Base-by-base conservation (phyloP, 2,329 filamentous ascomycete genomes). In the Juglanconis oblonga region DNA sequence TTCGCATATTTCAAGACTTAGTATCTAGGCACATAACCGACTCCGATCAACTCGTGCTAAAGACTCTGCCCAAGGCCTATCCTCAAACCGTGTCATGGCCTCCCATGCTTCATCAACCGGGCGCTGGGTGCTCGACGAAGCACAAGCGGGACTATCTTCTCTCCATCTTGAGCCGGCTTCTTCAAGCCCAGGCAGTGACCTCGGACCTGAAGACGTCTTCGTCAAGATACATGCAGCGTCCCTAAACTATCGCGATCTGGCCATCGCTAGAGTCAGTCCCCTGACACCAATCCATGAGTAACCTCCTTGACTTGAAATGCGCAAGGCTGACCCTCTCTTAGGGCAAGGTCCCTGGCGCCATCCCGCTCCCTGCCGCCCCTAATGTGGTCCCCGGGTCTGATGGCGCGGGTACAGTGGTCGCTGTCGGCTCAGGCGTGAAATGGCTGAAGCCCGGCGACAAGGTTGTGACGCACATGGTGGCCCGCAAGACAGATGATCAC, bases 181-280 rank as follows among this genome's bases (percentile, higher is more conserved):
- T 10, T 44, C 54, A 38, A 57, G 38, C 5, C 47, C 51, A 7
- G 52, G 45, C n/a, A 36, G 61, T 13, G 70, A 80, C 58, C 66
- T 86, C 2, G 83, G 81, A 3, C 79, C 86, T 49, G 77, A 81
- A 55, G 84, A 88, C 51, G 84, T 87, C 4, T 74, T 88, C 4
- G 83, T 88, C 65, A 84, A 85, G 69, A 74, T 82, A 1, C 67
- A 77, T n/a, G 79, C 75, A 4, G 79, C 76, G 0, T 78, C 77
- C 11, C 68, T 82, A 54, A 82, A 82, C 62, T 81, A 80, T 61
- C 73, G 80, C 31, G 80, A 82, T 36, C 65, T 82, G 8, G 71
- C 74, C 14, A 79, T 81, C 54, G 73, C 76, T 71, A 70, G 60
- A 45, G 24, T 35, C n/a, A 13, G 1, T 44, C 24, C 36, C 17